Conservation (phyloP, 768 basidiomycete species). For the Boletus bicolor region DNA sequence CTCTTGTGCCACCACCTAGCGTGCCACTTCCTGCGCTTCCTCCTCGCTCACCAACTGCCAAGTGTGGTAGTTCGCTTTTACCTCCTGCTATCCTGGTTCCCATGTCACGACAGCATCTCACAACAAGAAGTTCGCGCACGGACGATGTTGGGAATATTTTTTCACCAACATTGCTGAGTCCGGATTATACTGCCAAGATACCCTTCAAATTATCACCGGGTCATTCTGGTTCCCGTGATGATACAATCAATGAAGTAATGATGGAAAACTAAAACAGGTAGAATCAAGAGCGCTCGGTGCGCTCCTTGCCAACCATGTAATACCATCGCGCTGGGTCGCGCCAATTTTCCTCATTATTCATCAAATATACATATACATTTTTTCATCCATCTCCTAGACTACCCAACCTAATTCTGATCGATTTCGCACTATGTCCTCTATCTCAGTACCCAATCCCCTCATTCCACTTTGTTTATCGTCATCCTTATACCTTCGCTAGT, state of each 20-base stretch:
- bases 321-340: slow-evolving; percentile 15
- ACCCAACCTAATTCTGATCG: slow-evolving; percentile 15
- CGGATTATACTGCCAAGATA: slow-evolving; percentile 9
- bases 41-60: slow-evolving; percentile 23
- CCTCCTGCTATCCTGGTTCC: slow-evolving; percentile 20
- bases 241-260: slow-evolving; percentile 20
- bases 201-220: slow-evolving; percentile 10
- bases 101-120: slow-evolving; percentile 20
- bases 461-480: neutral
- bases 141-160: slow-evolving; percentile 3
- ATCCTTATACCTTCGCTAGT: neutral
- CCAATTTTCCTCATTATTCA: neutral
- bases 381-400: slow-evolving; percentile 7
- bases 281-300: slow-evolving; percentile 10
- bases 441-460: neutral
- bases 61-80: slow-evolving; percentile 11
- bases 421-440: neutral
- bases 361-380: neutral
- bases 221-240: slow-evolving; percentile 2
- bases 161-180: slow-evolving; percentile 8
- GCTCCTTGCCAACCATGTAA: slow-evolving; percentile 1
- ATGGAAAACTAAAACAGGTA: slow-evolving; percentile 14
- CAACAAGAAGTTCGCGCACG: neutral
- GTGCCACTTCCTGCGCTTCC: slow-evolving; percentile 27
- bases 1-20: slow-evolving; percentile 27